Evolutionary conservation across 2,329 filamentous ascomycete species (phyloP), one percentile per base, ranked within the genome.

Genomic region (Colletotrichum tabaci): DNA sequence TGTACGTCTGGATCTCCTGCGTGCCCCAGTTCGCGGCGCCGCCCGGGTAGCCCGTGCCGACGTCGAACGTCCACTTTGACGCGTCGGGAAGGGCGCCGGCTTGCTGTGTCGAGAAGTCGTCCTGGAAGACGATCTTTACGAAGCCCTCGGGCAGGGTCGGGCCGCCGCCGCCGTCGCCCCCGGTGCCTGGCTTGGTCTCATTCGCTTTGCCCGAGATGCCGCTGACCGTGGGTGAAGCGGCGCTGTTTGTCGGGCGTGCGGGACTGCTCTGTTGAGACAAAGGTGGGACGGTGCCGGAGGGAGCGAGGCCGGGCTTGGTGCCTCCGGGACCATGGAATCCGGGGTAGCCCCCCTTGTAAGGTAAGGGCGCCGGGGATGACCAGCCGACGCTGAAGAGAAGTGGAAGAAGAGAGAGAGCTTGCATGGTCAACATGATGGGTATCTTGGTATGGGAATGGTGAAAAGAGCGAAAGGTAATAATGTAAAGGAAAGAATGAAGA

Each of bases 11-110:
- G 21, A 84, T 78, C 75, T 88, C 86, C 67, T 82, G 80, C 4
- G 86, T 88, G 60, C 86, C 86, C 86, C 86, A 88, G 72, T 83
- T 79, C 9, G 77, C 64, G 0, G 85, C 77, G 0, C 86, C 85
- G n/a, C 83, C 83, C 1, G 84, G 79, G 73, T 88, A 88, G 12
- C 75, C 73, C 0, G 84, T 87, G 60, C 86, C 86, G n/a, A 78
- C 76, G 72, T 84, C 81, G 61, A 83, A 73, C 40, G 79, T 78
- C 85, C 86, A 88, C 75, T 84, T 86, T 16, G 78, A 76, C 30
- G 77, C 53, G 47, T 81, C 80, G 3, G 83, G 82, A 5, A 81
- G 78, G 10, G 78, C 74, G 38, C 78, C 78, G 10, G 77, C 76
- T 73, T 61, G 73, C 62, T 47, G 73, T 53, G 46, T 79, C 7